phyloP scores from a whole-genome alignment of 2,329 filamentous ascomycete species.

The Grosmannia serpens region DNA sequence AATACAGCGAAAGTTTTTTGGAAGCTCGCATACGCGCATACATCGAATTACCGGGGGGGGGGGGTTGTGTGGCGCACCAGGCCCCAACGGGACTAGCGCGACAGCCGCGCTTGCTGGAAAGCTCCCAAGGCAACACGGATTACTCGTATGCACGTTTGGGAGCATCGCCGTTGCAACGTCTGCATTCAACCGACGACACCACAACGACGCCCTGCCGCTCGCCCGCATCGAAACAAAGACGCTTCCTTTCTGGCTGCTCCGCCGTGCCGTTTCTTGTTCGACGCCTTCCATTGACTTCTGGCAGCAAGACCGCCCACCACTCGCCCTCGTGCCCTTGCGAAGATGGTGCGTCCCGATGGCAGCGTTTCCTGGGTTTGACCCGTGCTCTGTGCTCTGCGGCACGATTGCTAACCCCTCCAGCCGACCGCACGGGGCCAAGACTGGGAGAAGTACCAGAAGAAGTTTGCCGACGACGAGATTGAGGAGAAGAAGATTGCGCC shows the following conservation, averaged over 20 bases:
- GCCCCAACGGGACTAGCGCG: slow-evolving; percentile 4
- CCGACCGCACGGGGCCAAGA: slow-evolving; percentile 85
- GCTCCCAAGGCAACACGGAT: slow-evolving; percentile 6
- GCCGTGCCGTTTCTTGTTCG: background rate
- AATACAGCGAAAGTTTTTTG: background rate
- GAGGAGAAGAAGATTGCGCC: slow-evolving; percentile 99
- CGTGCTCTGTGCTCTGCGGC: background rate
- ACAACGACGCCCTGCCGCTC: background rate
- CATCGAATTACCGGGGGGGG: background rate
- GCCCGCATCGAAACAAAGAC: background rate
- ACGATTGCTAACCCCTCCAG: slow-evolving; percentile 37
- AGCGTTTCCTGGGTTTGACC: background rate
- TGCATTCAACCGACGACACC: background rate
- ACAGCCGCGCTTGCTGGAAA: slow-evolving; percentile 9
- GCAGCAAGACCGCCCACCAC: background rate
- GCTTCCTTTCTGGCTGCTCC: background rate
- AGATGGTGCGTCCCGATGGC: background rate
- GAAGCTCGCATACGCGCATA: slow-evolving; percentile 2
- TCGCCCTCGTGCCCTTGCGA: background rate
- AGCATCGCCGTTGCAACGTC: background rate
- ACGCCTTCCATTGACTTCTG: background rate
- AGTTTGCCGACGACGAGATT: slow-evolving; percentile 89
- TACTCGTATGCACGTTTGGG: background rate
- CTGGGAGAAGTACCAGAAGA: slow-evolving; percentile 99
- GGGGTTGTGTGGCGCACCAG: background rate